Percentiles rank a stretch among this genome's conserved stretches.
Evolutionary conservation across 768 basidiomycete genomes (phyloP).

Genomic region (Dacryopinax primogenitus): DNA sequence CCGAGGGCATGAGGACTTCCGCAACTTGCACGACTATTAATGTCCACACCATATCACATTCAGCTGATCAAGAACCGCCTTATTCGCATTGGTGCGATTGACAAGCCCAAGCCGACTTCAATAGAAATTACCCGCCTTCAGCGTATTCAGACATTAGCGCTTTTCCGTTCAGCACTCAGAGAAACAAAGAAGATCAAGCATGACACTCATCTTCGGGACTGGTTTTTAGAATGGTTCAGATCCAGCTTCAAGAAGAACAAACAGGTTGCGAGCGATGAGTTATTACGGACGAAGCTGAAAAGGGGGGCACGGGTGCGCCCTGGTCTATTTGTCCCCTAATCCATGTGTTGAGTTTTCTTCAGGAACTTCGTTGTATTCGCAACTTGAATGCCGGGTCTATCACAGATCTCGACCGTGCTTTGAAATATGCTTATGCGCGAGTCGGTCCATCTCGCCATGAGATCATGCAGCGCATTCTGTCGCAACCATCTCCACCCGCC

Average conservation of each 20-base stretch:
- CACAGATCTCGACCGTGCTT: not conserved
- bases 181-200: slow-evolving; percentile 5
- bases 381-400: not conserved
- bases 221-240: not conserved
- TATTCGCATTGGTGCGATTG: not conserved
- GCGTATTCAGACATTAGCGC: not conserved
- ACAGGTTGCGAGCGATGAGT: not conserved
- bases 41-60: not conserved
- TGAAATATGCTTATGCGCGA: not conserved
- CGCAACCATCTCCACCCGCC: slow-evolving; percentile 32
- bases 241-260: not conserved
- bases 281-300: not conserved
- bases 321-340: not conserved
- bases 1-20: not conserved
- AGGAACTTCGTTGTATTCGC: not conserved
- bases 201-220: not conserved
- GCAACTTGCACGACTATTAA: not conserved
- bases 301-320: not conserved
- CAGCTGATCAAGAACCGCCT: not conserved
- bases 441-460: not conserved
- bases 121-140: not conserved
- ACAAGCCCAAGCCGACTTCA: not conserved
- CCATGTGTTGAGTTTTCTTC: not conserved
- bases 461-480: slow-evolving; percentile 40
- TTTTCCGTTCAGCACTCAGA: not conserved